These are phyloP conservation scores for Dioszegia hungarica DNA, from an alignment of 768 basidiomycete genomes.

Conservation along the genomic window DNA sequence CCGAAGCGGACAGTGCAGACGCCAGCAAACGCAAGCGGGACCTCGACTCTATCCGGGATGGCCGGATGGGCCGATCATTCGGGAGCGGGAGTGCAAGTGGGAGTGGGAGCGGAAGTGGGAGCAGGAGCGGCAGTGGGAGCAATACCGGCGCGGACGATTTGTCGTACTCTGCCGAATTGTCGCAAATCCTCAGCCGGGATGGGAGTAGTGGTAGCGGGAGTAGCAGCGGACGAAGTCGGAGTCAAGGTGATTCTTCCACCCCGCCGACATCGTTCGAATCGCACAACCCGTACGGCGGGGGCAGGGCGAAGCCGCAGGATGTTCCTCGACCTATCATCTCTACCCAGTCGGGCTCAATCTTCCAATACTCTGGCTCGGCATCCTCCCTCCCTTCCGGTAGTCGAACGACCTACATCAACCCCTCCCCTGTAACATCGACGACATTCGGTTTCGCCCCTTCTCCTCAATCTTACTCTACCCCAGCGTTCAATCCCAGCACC, in stretches of 20 bases:
- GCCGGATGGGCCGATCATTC: background rate
- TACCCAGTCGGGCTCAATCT: too few species aligned
- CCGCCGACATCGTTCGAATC: slow-evolving; percentile 2
- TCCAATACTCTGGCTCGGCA: background rate
- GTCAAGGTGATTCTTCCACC: background rate
- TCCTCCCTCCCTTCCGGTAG: too few species aligned
- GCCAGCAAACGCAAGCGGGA: background rate
- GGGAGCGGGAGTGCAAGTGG: slow-evolving; percentile 13
- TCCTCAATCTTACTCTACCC: slow-evolving; percentile 13
- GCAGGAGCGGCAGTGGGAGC: background rate
- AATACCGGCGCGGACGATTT: background rate
- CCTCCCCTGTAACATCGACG: slow-evolving; percentile 25
- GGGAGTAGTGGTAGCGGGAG: too few species aligned
- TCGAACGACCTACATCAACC: slow-evolving; percentile 44
- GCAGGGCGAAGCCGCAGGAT: background rate
- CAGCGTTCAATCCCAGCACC: background rate
- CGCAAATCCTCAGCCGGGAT: too few species aligned
- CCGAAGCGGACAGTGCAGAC: background rate
- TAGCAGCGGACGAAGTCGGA: too few species aligned
- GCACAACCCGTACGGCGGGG: too few species aligned
- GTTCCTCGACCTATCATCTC: background rate
- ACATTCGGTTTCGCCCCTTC: slow-evolving; percentile 25
- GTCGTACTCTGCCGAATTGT: too few species aligned
- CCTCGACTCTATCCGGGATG: slow-evolving; percentile 2
- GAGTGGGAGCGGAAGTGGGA: slow-evolving; percentile 10